These are phyloP conservation scores for Termitomyces bulborhizus DNA, from an alignment of 768 basidiomycete species.

Conservation along the genomic window DNA sequence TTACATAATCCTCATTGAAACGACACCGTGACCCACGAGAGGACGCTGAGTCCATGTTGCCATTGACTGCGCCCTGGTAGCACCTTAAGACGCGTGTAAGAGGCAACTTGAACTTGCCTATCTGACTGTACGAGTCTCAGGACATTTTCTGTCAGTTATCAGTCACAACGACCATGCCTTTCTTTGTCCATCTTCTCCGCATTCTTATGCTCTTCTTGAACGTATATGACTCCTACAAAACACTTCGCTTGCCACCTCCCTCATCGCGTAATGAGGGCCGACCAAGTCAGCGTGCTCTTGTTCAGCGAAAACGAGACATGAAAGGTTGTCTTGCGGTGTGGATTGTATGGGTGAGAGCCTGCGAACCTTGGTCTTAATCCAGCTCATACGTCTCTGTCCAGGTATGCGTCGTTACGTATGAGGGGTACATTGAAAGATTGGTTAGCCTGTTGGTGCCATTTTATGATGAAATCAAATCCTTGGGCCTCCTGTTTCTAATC, in stretches of 20 bases:
- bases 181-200: constrained; percentile 63
- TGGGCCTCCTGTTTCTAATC: constrained; percentile 68
- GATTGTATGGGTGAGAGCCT: constrained; percentile 69
- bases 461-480: constrained; percentile 75
- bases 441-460: constrained; percentile 74
- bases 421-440: constrained; percentile 57
- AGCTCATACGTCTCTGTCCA: constrained; percentile 22
- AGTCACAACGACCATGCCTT: constrained; percentile 44
- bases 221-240: constrained; percentile 82
- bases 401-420: constrained; percentile 66
- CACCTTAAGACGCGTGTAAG: constrained; percentile 10
- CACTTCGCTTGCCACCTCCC: constrained; percentile 59
- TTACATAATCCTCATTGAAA: constrained; percentile 16
- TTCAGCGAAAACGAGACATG: constrained; percentile 78
- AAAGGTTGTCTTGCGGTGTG: constrained; percentile 82
- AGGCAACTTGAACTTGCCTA: background rate
- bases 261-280: constrained; percentile 48
- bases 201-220: constrained; percentile 70
- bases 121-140: background rate
- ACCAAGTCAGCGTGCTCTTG: constrained; percentile 60
- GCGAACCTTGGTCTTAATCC: constrained; percentile 6
- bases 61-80: constrained; percentile 1
- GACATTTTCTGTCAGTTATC: background rate
- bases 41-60: constrained; percentile 8
- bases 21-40: constrained; percentile 4